Percentiles rank a stretch among this genome's conserved stretches.
These are phyloP conservation scores for Vanderwaltozyma tropicalis DNA, from an alignment of 805 yeast genomes.

Conservation along the genomic window DNA sequence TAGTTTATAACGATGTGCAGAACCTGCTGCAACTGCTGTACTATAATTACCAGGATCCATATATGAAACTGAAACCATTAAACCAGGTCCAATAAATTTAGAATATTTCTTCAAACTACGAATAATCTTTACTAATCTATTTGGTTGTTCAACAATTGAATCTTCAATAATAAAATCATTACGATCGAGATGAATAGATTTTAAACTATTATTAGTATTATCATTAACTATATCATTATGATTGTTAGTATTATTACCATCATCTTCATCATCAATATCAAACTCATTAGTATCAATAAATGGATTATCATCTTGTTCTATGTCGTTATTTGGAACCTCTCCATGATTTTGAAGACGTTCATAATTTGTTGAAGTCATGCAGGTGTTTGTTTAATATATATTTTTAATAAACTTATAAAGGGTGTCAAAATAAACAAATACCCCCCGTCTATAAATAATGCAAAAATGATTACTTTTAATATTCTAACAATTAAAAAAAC, in stretches of 20 bases:
- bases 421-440: too few species aligned
- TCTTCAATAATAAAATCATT: neutral
- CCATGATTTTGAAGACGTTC: conserved; percentile 4
- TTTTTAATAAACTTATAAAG: too few species aligned
- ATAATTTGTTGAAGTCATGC: conserved; percentile 3
- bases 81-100: conserved; percentile 83
- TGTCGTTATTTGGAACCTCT: neutral
- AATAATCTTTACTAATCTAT: conserved; percentile 2
- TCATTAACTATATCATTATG: too few species aligned
- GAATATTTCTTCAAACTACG: conserved; percentile 38
- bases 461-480: too few species aligned
- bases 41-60: conserved; percentile 98
- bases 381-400: neutral
- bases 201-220: neutral
- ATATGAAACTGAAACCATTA: conserved; percentile 90
- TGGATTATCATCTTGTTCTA: neutral
- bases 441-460: too few species aligned
- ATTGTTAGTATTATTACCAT: neutral
- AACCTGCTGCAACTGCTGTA: conserved; percentile 90
- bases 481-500: too few species aligned
- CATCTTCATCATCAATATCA: neutral
- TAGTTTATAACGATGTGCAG: conserved; percentile 69
- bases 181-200: neutral
- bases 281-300: neutral
- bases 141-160: neutral